Evolutionary conservation across 2,329 filamentous ascomycete genomes (phyloP).

Genomic region (Pleomassaria siparia): DNA sequence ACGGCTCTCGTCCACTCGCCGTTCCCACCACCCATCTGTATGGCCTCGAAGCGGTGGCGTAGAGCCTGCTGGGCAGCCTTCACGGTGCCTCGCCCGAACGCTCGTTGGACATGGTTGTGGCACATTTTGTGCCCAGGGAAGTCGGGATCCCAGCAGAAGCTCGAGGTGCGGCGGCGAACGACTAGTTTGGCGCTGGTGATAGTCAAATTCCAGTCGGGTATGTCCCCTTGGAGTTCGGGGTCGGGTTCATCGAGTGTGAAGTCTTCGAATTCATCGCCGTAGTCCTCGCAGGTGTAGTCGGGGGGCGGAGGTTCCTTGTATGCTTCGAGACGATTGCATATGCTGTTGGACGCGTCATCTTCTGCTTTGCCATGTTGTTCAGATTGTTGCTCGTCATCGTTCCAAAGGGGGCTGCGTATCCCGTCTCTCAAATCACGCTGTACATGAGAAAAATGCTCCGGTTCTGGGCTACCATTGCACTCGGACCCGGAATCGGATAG

Average conservation of each 20-base stretch:
- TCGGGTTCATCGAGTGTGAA: not conserved
- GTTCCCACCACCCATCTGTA: not conserved
- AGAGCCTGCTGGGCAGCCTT: not conserved
- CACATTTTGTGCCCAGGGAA: not conserved
- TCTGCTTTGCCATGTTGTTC: too few relatives aligned
- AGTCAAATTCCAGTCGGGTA: not conserved
- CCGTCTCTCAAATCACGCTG: too few relatives aligned
- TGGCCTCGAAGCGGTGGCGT: not conserved
- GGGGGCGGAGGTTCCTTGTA: too few relatives aligned
- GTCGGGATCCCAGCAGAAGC: not conserved
- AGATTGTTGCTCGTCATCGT: too few relatives aligned
- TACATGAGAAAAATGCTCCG: too few relatives aligned
- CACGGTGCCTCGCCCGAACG: not conserved
- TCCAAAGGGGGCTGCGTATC: too few relatives aligned
- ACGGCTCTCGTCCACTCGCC: not conserved
- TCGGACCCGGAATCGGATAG: too few relatives aligned
- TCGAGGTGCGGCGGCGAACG: not conserved
- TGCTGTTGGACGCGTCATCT: too few relatives aligned
- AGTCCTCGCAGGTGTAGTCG: not conserved
- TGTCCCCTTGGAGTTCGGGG: not conserved
- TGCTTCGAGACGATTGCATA: too few relatives aligned
- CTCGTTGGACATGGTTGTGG: not conserved
- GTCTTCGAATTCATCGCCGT: not conserved
- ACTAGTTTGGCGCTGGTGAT: not conserved
- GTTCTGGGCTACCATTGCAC: too few relatives aligned